A percentile compares a stretch with the other conserved stretches of the same genome.
Conservation (phyloP, 192 early-diverging fungal species). For the Linnemannia hyalina region DNA sequence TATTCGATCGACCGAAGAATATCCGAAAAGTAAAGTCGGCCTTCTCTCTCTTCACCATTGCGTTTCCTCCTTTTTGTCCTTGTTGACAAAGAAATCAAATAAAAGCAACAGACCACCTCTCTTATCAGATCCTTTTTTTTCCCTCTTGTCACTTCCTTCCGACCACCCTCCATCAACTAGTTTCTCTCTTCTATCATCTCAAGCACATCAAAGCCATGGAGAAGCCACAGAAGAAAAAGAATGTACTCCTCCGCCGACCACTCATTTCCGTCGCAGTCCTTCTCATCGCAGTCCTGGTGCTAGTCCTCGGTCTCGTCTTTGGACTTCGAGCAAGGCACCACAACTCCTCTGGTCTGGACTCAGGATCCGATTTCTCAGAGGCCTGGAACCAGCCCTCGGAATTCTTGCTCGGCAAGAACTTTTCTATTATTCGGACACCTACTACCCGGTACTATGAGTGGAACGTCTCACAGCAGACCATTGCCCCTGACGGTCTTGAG, state of each 20-base stretch:
- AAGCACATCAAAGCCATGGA: not conserved
- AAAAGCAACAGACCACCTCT: not conserved
- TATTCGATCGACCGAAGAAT: too few species aligned
- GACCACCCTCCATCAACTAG: not conserved
- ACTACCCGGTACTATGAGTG: slow-evolving; percentile 39
- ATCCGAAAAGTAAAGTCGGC: too few species aligned
- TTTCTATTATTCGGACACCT: slow-evolving; percentile 22
- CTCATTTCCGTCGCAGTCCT: not conserved
- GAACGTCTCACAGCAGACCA: slow-evolving; percentile 37
- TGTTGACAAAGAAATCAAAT: not conserved
- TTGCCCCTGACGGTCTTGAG: slow-evolving; percentile 71
- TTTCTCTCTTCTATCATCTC: not conserved
- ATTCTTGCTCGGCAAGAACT: slow-evolving; percentile 40
- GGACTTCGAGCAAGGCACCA: slow-evolving; percentile 15
- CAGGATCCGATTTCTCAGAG: not conserved
- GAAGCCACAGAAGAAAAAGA: slow-evolving; percentile 10
- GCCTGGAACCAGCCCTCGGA: slow-evolving; percentile 38
- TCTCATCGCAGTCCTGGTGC: not conserved
- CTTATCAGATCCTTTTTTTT: slow-evolving; percentile 23
- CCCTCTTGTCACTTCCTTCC: not conserved
- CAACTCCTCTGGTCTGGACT: not conserved
- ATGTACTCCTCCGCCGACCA: not conserved
- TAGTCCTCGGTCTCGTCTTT: slow-evolving; percentile 29
- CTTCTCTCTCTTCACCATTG: not conserved
- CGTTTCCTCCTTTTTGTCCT: not conserved